These are phyloP conservation scores for Suhomyces chickasaworum DNA, from an alignment of 1,139 yeast genomes.

Conservation along the genomic window DNA sequence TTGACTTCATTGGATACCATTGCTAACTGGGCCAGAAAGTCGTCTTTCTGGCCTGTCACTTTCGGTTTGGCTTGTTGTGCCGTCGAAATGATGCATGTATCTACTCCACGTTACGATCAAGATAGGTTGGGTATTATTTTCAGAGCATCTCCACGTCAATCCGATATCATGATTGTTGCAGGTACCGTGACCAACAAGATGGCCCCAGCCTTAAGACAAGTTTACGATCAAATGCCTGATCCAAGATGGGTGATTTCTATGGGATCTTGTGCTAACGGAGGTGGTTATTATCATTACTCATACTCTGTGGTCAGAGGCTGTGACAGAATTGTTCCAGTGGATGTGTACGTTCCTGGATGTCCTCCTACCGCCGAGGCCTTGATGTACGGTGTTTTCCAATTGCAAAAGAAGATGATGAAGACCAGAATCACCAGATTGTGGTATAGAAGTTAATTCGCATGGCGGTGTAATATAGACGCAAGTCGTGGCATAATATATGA, in stretches of 20 bases:
- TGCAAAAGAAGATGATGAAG: slow-evolving; percentile 87
- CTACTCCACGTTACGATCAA: slow-evolving; percentile 90
- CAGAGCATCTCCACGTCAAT: slow-evolving; percentile 93
- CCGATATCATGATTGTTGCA: slow-evolving; percentile 92
- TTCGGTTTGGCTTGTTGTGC: slow-evolving; percentile 94
- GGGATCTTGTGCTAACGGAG: slow-evolving; percentile 96
- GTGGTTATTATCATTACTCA: slow-evolving; percentile 90
- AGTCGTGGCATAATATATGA: neutral
- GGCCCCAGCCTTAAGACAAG: slow-evolving; percentile 94
- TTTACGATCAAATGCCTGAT: slow-evolving; percentile 92
- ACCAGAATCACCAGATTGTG: slow-evolving; percentile 81
- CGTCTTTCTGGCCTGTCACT: slow-evolving; percentile 93
- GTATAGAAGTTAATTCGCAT: slow-evolving; percentile 68
- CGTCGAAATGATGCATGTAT: slow-evolving; percentile 94
- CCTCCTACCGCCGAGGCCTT: slow-evolving; percentile 92
- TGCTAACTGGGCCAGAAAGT: slow-evolving; percentile 91
- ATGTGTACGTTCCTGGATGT: slow-evolving; percentile 90
- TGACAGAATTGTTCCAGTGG: slow-evolving; percentile 86
- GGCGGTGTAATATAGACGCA: slow-evolving; percentile 2
- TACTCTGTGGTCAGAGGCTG: slow-evolving; percentile 90
- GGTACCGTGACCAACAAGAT: slow-evolving; percentile 90
- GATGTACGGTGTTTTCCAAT: slow-evolving; percentile 86
- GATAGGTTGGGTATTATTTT: slow-evolving; percentile 91
- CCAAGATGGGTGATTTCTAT: slow-evolving; percentile 90
- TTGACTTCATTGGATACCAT: slow-evolving; percentile 81